Percentiles rank a stretch among this genome's conserved stretches.
phyloP scores from a whole-genome alignment of 1,284 basidiomycete genomes.

The Clitocybe nebularis region DNA sequence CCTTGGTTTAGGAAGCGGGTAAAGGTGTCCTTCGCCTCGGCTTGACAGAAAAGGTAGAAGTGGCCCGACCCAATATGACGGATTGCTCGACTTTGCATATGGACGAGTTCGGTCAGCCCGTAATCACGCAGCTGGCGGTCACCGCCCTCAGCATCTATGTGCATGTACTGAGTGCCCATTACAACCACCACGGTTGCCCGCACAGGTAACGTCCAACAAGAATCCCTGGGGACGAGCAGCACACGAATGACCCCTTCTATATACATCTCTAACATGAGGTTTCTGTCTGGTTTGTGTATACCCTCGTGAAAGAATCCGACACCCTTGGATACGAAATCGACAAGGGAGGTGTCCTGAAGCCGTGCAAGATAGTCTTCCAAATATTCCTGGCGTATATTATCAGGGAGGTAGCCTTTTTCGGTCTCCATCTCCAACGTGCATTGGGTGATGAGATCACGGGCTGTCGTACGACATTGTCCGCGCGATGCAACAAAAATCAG shows the following conservation, averaged over 20 bases:
- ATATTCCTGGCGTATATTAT: slow-evolving; percentile 47
- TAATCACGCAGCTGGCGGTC: slow-evolving; percentile 81
- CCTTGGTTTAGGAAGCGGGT: slow-evolving; percentile 83
- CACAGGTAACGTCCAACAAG: slow-evolving; percentile 84
- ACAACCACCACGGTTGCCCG: slow-evolving; percentile 80
- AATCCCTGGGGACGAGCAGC: slow-evolving; percentile 78
- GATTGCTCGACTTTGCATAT: slow-evolving; percentile 88
- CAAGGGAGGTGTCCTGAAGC: slow-evolving; percentile 64
- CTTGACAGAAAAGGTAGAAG: slow-evolving; percentile 86
- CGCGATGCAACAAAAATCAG: slow-evolving; percentile 92
- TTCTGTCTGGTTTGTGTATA: slow-evolving; percentile 68
- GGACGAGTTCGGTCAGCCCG: slow-evolving; percentile 74
- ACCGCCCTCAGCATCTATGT: slow-evolving; percentile 40
- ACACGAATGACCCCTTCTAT: slow-evolving; percentile 80
- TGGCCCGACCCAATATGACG: slow-evolving; percentile 59
- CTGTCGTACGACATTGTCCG: slow-evolving; percentile 74
- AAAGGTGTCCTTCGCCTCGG: slow-evolving; percentile 77
- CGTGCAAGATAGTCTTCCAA: slow-evolving; percentile 61
- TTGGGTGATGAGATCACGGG: slow-evolving; percentile 84
- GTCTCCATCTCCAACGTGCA: slow-evolving; percentile 77
- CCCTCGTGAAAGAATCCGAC: slow-evolving; percentile 87
- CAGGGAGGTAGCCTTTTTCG: slow-evolving; percentile 67
- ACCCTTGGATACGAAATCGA: slow-evolving; percentile 83
- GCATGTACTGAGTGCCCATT: slow-evolving; percentile 89
- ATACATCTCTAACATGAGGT: slow-evolving; percentile 80